Percentiles rank a stretch among this genome's conserved stretches.
These are phyloP conservation scores for Clitopilus passeckerianus DNA, from an alignment of 768 basidiomycete species.

Conservation along the genomic window DNA sequence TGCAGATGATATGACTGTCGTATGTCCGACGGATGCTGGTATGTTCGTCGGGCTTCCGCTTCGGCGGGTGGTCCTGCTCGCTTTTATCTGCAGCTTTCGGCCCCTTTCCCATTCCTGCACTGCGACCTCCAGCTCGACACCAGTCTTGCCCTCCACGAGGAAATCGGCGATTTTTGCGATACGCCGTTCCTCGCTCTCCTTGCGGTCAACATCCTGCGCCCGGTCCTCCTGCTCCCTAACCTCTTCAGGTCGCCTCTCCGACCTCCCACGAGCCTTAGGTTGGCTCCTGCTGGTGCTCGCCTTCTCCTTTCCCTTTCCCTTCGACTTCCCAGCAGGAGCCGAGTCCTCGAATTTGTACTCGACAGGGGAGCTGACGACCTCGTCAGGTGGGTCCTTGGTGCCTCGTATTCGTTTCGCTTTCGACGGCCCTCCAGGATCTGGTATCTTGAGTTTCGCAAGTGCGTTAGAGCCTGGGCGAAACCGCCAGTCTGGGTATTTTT, in stretches of 20 bases:
- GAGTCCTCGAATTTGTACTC: neutral
- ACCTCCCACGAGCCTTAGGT: conserved; percentile 10
- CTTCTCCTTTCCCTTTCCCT: conserved; percentile 27
- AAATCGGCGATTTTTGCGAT: conserved; percentile 66
- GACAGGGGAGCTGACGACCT: conserved; percentile 3
- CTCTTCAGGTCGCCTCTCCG: conserved; percentile 10
- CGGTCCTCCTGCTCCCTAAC: conserved; percentile 4
- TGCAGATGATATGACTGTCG: neutral
- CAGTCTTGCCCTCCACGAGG: conserved; percentile 63
- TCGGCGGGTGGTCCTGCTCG: neutral
- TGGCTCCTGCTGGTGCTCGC: conserved; percentile 24
- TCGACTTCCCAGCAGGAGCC: neutral
- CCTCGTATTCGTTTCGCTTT: conserved; percentile 7
- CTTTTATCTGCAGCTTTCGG: conserved; percentile 10
- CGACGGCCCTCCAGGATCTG: conserved; percentile 21
- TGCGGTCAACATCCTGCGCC: neutral
- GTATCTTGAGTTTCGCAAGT: conserved; percentile 31
- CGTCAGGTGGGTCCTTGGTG: conserved; percentile 18
- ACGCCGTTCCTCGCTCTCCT: conserved; percentile 40
- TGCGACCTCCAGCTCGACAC: conserved; percentile 54
- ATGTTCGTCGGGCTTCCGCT: neutral
- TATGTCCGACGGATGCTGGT: neutral
- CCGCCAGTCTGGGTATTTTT: conserved; percentile 77
- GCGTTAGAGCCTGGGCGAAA: conserved; percentile 61
- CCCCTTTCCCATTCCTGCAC: conserved; percentile 57